Evolutionary conservation across 164 flowering plant genomes (phyloP).

Genomic region (Nymphaea thermarum): DNA sequence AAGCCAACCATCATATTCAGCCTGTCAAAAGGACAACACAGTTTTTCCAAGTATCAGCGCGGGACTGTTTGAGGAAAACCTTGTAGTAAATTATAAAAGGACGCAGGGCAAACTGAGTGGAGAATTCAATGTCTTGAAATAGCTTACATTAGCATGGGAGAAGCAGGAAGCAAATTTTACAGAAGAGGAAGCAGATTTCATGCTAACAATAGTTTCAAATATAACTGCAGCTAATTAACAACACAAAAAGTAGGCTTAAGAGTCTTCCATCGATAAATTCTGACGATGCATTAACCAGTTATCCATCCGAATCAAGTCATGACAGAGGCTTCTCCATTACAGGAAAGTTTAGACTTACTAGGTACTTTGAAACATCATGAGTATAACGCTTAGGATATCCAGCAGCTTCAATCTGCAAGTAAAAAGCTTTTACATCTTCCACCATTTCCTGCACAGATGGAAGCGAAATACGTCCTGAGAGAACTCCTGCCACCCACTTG

Average conservation of each 20-base stretch:
- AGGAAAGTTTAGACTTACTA: slow-evolving; percentile 8
- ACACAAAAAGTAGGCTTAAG: no score
- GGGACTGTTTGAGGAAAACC: neutral
- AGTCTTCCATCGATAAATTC: no score
- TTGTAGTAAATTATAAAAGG: no score
- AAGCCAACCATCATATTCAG: slow-evolving; percentile 63
- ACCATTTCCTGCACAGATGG: slow-evolving; percentile 58
- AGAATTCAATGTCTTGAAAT: no score
- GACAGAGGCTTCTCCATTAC: no score
- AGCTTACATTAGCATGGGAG: no score
- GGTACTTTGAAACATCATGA: slow-evolving; percentile 30
- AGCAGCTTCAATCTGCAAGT: slow-evolving; percentile 38
- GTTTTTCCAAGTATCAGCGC: neutral
- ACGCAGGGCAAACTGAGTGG: neutral
- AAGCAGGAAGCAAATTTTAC: no score
- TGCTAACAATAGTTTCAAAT: no score
- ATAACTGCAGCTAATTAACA: no score
- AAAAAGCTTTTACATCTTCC: slow-evolving; percentile 42
- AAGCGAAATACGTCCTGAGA: slow-evolving; percentile 53
- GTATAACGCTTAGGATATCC: slow-evolving; percentile 62
- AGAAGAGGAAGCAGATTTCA: neutral
- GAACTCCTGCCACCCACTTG: slow-evolving; percentile 74
- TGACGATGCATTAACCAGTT: no score
- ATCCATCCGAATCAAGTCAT: no score
- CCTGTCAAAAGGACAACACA: slow-evolving; percentile 22